phyloP scores from a whole-genome alignment of 257 asterid genomes.

The Solanum bulbocastanum region DNA sequence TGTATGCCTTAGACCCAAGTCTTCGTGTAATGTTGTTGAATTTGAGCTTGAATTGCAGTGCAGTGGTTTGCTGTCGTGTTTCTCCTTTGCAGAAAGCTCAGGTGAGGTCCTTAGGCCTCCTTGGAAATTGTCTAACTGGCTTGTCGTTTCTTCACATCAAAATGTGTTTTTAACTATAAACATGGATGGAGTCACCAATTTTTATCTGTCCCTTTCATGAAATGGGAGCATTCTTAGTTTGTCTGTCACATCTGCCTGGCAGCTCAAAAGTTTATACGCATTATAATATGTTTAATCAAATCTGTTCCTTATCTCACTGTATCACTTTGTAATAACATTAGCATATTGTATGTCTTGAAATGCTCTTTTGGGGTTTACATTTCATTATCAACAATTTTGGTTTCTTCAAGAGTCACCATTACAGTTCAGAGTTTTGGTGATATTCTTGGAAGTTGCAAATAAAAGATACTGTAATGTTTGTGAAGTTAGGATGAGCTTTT shows the following conservation, averaged over 20 bases:
- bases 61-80: constrained; percentile 98
- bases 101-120: constrained; percentile 36
- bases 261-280: not conserved
- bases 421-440: not conserved
- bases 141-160: not conserved
- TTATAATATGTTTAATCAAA: not conserved
- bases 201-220: not conserved
- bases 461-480: not conserved
- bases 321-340: not conserved
- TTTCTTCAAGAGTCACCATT: not conserved
- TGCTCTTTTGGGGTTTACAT: not conserved
- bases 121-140: not conserved
- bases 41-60: constrained; percentile 93
- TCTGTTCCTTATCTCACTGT: not conserved
- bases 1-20: constrained; percentile 95
- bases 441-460: not conserved
- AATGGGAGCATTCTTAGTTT: not conserved
- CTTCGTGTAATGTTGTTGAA: constrained; percentile 81
- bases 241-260: not conserved
- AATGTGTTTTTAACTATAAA: not conserved
- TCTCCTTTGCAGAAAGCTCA: constrained; percentile 99
- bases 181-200: not conserved
- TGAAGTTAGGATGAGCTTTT: not conserved
- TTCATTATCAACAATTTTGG: not conserved
- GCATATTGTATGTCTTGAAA: not conserved